Evolutionary conservation across 257 asterid species (phyloP).

Genomic region (Solanum stenotomum): DNA sequence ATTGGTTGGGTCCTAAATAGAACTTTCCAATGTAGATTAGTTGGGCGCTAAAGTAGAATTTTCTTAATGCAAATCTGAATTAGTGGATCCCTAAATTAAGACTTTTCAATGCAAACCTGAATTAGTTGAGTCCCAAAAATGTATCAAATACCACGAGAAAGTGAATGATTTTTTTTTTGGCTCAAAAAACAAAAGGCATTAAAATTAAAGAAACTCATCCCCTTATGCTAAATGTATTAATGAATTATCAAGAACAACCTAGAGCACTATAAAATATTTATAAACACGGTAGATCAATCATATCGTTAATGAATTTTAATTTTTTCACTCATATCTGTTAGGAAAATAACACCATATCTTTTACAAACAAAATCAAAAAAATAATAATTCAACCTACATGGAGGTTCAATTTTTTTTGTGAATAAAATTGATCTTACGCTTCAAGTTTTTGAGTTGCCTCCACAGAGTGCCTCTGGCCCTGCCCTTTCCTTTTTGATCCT

Average conservation of each 20-base stretch:
- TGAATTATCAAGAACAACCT: background rate
- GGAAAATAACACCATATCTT: background rate
- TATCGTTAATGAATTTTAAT: background rate
- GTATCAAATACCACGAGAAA: background rate
- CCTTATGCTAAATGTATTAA: background rate
- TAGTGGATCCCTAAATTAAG: background rate
- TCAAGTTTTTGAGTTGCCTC: constrained; percentile 57
- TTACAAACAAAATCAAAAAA: background rate
- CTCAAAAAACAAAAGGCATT: background rate
- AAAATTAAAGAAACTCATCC: background rate
- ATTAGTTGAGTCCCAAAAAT: background rate
- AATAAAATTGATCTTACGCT: constrained; percentile 31
- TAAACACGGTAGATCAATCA: background rate
- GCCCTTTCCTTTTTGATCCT: constrained; percentile 28
- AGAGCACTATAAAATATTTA: background rate
- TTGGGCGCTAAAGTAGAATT: background rate
- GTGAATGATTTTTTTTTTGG: background rate
- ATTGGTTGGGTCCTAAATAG: background rate
- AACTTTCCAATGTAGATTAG: background rate
- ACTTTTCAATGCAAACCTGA: background rate
- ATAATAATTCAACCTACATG: background rate
- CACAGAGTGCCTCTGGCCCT: constrained; percentile 41
- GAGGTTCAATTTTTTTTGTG: background rate
- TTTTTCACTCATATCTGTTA: background rate
- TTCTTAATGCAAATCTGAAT: background rate